phyloP scores from a whole-genome alignment of 2,329 filamentous ascomycete species.

The Hypoxylon sp. region DNA sequence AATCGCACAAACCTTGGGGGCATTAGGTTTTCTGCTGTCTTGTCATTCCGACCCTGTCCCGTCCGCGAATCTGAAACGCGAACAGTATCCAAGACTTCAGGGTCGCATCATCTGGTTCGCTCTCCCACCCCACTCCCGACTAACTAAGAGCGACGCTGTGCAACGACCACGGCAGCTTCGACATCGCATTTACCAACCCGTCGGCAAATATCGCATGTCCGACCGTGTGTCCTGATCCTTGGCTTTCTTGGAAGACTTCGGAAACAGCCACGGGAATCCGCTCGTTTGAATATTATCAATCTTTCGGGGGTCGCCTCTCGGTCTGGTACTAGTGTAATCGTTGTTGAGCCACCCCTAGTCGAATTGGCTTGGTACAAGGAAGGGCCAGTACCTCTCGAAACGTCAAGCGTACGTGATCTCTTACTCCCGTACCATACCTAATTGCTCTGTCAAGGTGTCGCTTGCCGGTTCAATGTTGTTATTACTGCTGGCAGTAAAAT shows the following conservation, averaged over 20 bases:
- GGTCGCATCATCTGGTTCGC: slow-evolving; percentile 43
- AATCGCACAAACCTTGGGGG: slow-evolving; percentile 44
- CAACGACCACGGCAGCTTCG: slow-evolving; percentile 42
- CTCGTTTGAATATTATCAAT: slow-evolving; percentile 39
- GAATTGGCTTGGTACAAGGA: slow-evolving; percentile 47
- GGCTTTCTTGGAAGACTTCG: slow-evolving; percentile 40
- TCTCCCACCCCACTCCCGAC: slow-evolving; percentile 46
- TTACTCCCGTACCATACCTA: slow-evolving; percentile 53
- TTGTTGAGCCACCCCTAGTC: slow-evolving; percentile 19
- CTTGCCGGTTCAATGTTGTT: slow-evolving; percentile 35
- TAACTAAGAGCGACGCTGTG: slow-evolving; percentile 49
- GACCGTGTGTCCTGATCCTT: slow-evolving; percentile 32
- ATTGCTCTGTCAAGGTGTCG: slow-evolving; percentile 50
- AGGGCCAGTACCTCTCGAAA: slow-evolving; percentile 58
- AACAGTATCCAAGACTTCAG: slow-evolving; percentile 49
- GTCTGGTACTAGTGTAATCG: slow-evolving; percentile 41
- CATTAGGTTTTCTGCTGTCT: slow-evolving; percentile 46
- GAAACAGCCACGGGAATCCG: slow-evolving; percentile 25
- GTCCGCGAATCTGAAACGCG: slow-evolving; percentile 59
- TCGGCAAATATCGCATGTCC: slow-evolving; percentile 33
- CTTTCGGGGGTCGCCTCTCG: slow-evolving; percentile 22
- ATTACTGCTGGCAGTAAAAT: slow-evolving; percentile 47
- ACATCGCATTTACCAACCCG: slow-evolving; percentile 38
- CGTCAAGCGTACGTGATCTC: slow-evolving; percentile 61
- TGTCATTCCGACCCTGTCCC: slow-evolving; percentile 49